These are phyloP conservation scores for Alternaria arbusti DNA, from an alignment of 2,329 filamentous ascomycete genomes.

Conservation along the genomic window DNA sequence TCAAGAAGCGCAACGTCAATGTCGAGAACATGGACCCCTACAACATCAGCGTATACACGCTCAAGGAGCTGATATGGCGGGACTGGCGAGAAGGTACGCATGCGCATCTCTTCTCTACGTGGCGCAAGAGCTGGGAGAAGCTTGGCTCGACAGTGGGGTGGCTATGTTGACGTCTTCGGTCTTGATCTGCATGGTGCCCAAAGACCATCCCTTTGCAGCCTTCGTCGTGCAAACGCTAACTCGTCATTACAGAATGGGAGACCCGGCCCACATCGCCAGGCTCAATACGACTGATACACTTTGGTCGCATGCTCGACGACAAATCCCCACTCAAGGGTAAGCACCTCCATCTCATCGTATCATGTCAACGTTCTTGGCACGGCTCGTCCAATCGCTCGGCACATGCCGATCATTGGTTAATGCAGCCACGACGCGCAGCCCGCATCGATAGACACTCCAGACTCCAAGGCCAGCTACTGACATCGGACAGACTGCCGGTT, in stretches of 20 bases:
- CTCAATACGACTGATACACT: constrained; percentile 88
- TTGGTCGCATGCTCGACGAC: constrained; percentile 89
- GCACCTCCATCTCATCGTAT: constrained; percentile 36
- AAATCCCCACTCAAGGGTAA: constrained; percentile 84
- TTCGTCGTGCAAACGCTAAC: constrained; percentile 22
- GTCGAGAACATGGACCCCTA: constrained; percentile 81
- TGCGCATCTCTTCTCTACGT: background rate
- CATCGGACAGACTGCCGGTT: constrained; percentile 74
- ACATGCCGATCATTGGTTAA: constrained; percentile 12
- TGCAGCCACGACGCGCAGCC: constrained; percentile 3
- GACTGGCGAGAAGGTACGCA: constrained; percentile 80
- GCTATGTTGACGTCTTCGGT: background rate
- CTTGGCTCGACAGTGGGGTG: background rate
- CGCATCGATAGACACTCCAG: background rate
- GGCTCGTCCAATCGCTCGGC: constrained; percentile 26
- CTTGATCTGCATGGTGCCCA: background rate
- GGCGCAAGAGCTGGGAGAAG: background rate
- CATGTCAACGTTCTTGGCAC: constrained; percentile 23
- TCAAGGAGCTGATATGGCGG: constrained; percentile 91
- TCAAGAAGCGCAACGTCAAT: constrained; percentile 78
- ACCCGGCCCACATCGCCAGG: constrained; percentile 82
- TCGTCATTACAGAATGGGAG: constrained; percentile 73
- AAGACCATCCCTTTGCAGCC: background rate
- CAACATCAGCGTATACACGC: constrained; percentile 88
- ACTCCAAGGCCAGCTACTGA: constrained; percentile 12